These are phyloP conservation scores for Yarrowia sp. DNA, from an alignment of 805 yeast genomes.

Conservation along the genomic window DNA sequence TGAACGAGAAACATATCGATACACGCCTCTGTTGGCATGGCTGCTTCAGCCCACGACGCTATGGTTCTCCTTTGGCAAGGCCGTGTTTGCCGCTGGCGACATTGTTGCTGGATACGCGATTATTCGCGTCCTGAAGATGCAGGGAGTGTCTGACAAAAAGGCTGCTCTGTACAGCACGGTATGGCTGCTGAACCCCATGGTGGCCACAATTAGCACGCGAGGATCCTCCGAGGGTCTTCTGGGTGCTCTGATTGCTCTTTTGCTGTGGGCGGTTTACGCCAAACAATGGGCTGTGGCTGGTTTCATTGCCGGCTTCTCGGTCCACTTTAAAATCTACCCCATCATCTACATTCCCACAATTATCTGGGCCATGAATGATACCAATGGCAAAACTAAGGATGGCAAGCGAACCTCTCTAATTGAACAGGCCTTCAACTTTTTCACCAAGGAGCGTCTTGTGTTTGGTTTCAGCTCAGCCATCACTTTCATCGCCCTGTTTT, in stretches of 20 bases:
- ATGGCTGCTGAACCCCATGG: constrained; percentile 96
- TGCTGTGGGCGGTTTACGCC: constrained; percentile 47
- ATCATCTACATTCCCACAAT: constrained; percentile 79
- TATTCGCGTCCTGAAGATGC: constrained; percentile 41
- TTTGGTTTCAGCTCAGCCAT: constrained; percentile 44
- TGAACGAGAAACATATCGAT: constrained; percentile 80
- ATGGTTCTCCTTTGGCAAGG: constrained; percentile 64
- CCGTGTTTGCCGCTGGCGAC: constrained; percentile 73
- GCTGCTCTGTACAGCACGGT: constrained; percentile 51
- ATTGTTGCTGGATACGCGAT: constrained; percentile 71
- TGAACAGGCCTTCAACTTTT: constrained; percentile 29
- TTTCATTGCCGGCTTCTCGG: constrained; percentile 64
- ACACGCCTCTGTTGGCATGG: constrained; percentile 90
- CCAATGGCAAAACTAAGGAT: constrained; percentile 24
- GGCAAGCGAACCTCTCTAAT: constrained; percentile 34
- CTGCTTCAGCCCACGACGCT: constrained; percentile 63
- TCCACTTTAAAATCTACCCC: constrained; percentile 92
- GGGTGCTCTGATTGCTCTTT: constrained; percentile 67
- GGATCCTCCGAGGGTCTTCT: constrained; percentile 91
- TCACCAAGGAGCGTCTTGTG: constrained; percentile 45
- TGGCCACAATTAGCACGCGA: constrained; percentile 82
- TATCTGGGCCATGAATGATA: constrained; percentile 43
- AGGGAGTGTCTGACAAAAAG: constrained; percentile 36
- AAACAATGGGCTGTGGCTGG: constrained; percentile 42
- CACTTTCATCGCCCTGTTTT: constrained; percentile 49